Conservation (phyloP, 164 flowering plant species). For the Paratinospora sagittata region DNA sequence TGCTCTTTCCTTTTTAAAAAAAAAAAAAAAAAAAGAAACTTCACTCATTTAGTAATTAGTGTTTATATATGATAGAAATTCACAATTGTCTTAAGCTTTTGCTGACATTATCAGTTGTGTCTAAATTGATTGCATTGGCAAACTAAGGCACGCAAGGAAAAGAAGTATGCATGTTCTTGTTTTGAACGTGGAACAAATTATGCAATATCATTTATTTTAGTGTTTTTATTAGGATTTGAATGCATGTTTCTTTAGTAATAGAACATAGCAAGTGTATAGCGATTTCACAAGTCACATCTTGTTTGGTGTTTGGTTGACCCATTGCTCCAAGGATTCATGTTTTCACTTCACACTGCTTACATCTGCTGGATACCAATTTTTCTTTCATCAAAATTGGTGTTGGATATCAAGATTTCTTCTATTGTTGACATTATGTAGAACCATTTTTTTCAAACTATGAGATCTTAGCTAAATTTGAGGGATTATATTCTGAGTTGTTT, state of each 20-base stretch:
- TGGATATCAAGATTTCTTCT: not conserved
- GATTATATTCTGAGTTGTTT: not conserved
- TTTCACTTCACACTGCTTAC: not conserved
- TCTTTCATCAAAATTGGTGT: too few species aligned
- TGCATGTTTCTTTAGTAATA: too few species aligned
- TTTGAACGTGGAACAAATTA: too few species aligned
- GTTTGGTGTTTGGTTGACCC: not conserved
- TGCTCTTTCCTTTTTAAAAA: conserved; percentile 14
- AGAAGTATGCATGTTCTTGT: not conserved
- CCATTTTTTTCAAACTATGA: not conserved
- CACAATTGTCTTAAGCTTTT: not conserved
- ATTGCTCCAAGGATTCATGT: not conserved
- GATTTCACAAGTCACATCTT: not conserved
- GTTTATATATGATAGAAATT: not conserved
- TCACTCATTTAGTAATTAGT: not conserved
- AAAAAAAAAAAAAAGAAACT: too few species aligned
- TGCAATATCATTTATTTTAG: too few species aligned
- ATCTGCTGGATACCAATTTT: too few species aligned
- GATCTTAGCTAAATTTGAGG: not conserved
- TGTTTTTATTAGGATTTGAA: too few species aligned
- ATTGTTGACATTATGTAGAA: not conserved
- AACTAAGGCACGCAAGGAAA: not conserved
- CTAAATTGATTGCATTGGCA: not conserved
- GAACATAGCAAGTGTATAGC: not conserved
- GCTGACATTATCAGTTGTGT: not conserved